Evolutionary conservation across 2,329 filamentous ascomycete genomes (phyloP), one percentile per base, ranked within the genome.

Genomic region (Juglanconis oblonga): DNA sequence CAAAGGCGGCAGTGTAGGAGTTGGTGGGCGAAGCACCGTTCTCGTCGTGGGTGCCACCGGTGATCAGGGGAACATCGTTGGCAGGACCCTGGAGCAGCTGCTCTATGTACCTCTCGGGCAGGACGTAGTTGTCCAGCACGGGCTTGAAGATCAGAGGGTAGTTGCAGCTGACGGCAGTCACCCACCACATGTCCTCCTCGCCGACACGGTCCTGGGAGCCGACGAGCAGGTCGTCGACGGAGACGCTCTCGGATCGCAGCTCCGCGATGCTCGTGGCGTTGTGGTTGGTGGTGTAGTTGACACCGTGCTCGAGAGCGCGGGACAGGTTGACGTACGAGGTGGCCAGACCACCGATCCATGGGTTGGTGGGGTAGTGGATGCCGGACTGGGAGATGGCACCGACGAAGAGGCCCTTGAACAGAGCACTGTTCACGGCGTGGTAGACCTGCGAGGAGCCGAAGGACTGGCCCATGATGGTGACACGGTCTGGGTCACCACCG

Each of bases 11-110:
- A 10, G 68, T 70, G 62, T 67, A 67, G 56, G 69, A 61, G 36
- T 65, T 65, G 14, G 29, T 48, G 10, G 58, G 3, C 3, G 62
- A 58, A 5, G 72, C 69, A 11, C 71, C 71, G 8, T 65, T 68
- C 40, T 73, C 71, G 29, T 73, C 72, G 14, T 70, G 70, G 33
- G 69, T 72, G 59, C 73, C 73, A n/a, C 72, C 72, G 1, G 71
- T 73, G 24, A 74, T 67, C 11, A 74, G 62, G 2, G 73, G 72
- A 6, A 74, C 71, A 24, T 73, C 71, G 59, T 71, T 72, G 48
- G 69, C 70, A 0, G 69, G 66, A 0, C 69, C 71, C 2, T 67
- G 63, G 10, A 60, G 47, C 32, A 73, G 61, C 1, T 49, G 59
- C 29, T 63, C 57, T 9, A 53, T 38, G 53, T 68, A 68, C 24